Base-by-base conservation (phyloP, 1,139 yeast genomes). In the Hemisphaericaspora xylofermentans region DNA sequence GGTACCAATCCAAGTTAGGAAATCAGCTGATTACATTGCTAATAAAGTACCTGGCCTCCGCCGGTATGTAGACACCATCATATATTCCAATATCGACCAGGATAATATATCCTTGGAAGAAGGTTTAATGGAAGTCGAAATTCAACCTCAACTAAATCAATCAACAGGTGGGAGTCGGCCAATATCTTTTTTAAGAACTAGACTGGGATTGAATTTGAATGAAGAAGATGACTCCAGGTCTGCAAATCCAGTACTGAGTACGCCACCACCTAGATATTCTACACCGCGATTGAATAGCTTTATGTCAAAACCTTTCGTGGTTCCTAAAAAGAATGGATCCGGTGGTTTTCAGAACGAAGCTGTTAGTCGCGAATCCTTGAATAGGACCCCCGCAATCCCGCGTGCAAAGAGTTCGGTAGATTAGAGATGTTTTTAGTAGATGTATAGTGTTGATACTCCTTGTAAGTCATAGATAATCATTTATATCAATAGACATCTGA, bases 181-280 rank as follows among this genome's bases (percentile, higher is more conserved):
- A 53, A 48, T 54, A 5, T 52, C 63, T 0, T 70, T 65, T 13
- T 57, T 72, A 17, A 53, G 78, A 35, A 72, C 78, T 0, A 50
- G 78, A 43, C 72, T 74, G 44, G 58, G 65, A 3, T 62, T 69
- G 22, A 70, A 61, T 32, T 60, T 72, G 41, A 50, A 54, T 22
- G 70, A 61, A 9, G 51, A 52, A 14, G 53, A 48, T 21, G 44
- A 50, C 7, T 16, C 25, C 21, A 30, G 9, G 12, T 13, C 34
- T 12, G 34, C 15, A 9, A 32, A 16, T 18, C 8, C 36, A 3
- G 4, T 15, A 19, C 8, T n/a, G 8, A 5, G n/a, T 18, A n/a
- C 25, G 6, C 8, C 25, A 5, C 27, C 39, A 30, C 16, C 19
- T 28, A 36, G 25, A 16, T 18, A 27, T 33, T 31, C 17, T 31